Evolutionary conservation across 140 eudicot species (phyloP), one percentile per base, ranked within the genome.

Genomic region (Flaveria floridana): DNA sequence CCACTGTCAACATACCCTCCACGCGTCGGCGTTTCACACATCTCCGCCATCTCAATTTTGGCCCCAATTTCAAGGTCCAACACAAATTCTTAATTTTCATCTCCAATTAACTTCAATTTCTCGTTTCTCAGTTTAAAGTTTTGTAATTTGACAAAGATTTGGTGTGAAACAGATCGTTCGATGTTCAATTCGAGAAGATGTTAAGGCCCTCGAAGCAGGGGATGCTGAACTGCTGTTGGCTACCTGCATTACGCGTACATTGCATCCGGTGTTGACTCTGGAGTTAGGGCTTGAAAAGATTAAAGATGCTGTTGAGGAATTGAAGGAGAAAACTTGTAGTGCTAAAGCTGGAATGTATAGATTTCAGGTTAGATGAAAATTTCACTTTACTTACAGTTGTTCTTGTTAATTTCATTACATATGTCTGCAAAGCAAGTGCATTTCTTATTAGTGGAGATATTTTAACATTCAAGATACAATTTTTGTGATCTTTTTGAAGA

Each of bases 181-280:
- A 16, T 71, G 70, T 74, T 81, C 81, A 34, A 57, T 74, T 80
- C 59, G 47, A 7, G 77, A 70, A 2, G 76, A 85, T 30, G 72
- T 73, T 37, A 69, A 70, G 65, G 39, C 58, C 6, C 48, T 86
- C 76, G 90, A 91, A 71, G 55, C 70, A 57, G 85, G 79, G 66
- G 89, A 89, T 28, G 97, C 89, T 69, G 84, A 88, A 80, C 67
- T 82, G 46, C 79, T 89, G 30, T 34, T 93, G 65, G 80, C 91
- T 5, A 84, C 90, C 64, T 90, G 96, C 86, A 84, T 94, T 85
- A 85, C 92, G 42, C 92, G 87, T 48, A 82, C 79, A 42, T 83
- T 94, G 81, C 84, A 88, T 1, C 97, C 97, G 48, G 96, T 89
- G 0, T 78, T 94, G 85, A 90, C 96, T 42, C 78, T 94, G 19